Percentiles rank a stretch among this genome's conserved stretches.
phyloP scores from a whole-genome alignment of 305 asterid genomes.

The Plantago rigida region DNA sequence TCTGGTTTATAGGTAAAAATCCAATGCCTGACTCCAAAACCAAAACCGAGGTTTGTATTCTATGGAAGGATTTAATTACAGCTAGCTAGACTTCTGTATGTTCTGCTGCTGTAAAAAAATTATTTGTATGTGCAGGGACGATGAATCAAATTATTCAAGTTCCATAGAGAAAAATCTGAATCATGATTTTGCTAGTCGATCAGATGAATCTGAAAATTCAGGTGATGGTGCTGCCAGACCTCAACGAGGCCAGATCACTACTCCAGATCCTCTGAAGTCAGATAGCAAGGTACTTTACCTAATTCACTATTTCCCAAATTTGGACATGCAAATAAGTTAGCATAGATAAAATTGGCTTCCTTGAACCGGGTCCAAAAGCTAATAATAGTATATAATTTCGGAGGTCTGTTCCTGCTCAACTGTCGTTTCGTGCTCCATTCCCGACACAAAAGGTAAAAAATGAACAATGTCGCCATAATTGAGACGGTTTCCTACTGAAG shows the following conservation, averaged over 20 bases:
- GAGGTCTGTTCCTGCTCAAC: not conserved
- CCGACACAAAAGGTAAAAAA: not conserved
- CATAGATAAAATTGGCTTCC: not conserved
- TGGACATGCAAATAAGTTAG: too few species aligned
- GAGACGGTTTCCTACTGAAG: not conserved
- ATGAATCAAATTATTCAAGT: conserved; percentile 35
- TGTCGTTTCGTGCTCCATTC: not conserved
- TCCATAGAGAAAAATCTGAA: conserved; percentile 32
- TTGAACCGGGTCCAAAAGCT: not conserved
- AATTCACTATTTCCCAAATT: conserved; percentile 1
- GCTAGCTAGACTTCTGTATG: conserved; percentile 7
- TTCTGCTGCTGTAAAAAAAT: conserved; percentile 25
- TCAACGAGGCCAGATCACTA: conserved; percentile 30
- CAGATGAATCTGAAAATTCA: conserved; percentile 35
- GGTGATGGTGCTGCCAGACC: conserved; percentile 27
- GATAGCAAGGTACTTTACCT: conserved; percentile 43
- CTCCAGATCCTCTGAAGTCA: conserved; percentile 33
- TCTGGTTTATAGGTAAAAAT: conserved; percentile 54
- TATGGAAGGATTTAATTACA: conserved; percentile 6
- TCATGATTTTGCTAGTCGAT: conserved; percentile 30
- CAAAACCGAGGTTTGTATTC: conserved; percentile 46
- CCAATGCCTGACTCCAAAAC: conserved; percentile 55
- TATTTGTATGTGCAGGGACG: conserved; percentile 40
- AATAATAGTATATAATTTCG: too few species aligned
- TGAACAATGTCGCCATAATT: not conserved